phyloP scores from a whole-genome alignment of 306 rosid genomes.

The Quercus berberidifolia region DNA sequence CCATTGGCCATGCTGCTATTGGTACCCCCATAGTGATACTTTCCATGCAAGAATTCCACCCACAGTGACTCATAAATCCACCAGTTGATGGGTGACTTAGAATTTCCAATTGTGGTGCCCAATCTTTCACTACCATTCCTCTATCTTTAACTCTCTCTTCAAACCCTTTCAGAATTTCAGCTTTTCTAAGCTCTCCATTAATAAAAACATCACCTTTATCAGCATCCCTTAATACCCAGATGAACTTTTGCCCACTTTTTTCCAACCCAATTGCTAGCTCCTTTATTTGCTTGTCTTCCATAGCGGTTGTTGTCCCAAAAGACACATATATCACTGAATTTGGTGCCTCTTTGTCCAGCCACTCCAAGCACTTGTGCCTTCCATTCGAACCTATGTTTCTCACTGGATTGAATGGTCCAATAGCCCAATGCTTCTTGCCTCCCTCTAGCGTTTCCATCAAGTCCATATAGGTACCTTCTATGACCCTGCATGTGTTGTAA shows the following conservation, averaged over 20 bases:
- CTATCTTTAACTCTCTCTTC: constrained; percentile 35
- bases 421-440: constrained; percentile 49
- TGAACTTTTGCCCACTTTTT: constrained; percentile 45
- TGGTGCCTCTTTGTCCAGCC: constrained; percentile 42
- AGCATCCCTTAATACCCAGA: constrained; percentile 71
- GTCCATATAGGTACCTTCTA: constrained; percentile 51
- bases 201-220: constrained; percentile 49
- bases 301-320: constrained; percentile 62
- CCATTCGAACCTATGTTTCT: constrained; percentile 4
- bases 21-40: constrained; percentile 68
- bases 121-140: constrained; percentile 55
- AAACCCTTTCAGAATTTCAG: constrained; percentile 47
- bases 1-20: constrained; percentile 74
- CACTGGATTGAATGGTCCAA: constrained; percentile 65
- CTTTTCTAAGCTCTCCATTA: background rate
- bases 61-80: constrained; percentile 73
- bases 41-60: constrained; percentile 84
- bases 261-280: constrained; percentile 72
- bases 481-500: constrained; percentile 43
- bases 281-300: constrained; percentile 46
- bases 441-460: constrained; percentile 22
- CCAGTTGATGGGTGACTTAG: constrained; percentile 46
- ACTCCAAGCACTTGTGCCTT: constrained; percentile 34
- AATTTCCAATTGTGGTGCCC: constrained; percentile 74
- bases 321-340: constrained; percentile 60